These are phyloP conservation scores for Penicillium mononematosum DNA, from an alignment of 495 filamentous ascomycete genomes.

Conservation along the genomic window DNA sequence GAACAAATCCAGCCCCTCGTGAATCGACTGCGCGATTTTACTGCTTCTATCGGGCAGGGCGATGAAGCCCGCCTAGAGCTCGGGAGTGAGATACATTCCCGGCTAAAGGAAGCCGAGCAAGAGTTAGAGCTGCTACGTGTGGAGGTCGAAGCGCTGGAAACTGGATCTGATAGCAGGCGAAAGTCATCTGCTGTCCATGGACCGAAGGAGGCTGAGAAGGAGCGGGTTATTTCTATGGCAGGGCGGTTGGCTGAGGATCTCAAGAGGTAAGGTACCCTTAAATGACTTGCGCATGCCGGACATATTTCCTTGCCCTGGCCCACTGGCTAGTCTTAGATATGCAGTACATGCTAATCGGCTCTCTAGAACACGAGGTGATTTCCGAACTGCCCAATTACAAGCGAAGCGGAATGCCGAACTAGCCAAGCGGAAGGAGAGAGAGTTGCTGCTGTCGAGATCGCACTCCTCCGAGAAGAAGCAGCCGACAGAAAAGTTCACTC, in stretches of 20 bases:
- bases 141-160: constrained; percentile 68
- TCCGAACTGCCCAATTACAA: constrained; percentile 79
- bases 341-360: constrained; percentile 11
- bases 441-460: constrained; percentile 64
- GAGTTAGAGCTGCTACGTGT: constrained; percentile 79
- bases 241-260: constrained; percentile 65
- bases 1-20: constrained; percentile 72
- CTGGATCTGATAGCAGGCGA: constrained; percentile 38
- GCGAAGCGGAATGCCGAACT: constrained; percentile 74
- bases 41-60: constrained; percentile 58
- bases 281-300: neutral
- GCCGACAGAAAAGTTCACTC: constrained; percentile 51
- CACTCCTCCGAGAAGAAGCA: constrained; percentile 37
- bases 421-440: constrained; percentile 72
- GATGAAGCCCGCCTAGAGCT: constrained; percentile 75
- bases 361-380: constrained; percentile 65
- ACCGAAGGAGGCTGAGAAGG: constrained; percentile 54
- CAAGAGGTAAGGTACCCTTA: constrained; percentile 51
- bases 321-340: neutral
- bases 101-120: constrained; percentile 79
- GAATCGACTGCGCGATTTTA: constrained; percentile 66
- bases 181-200: constrained; percentile 36
- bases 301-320: too few species aligned
- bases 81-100: constrained; percentile 74
- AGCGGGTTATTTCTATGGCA: constrained; percentile 61